Evolutionary conservation across 352 stramenopile genomes (phyloP).

Genomic region (Globisporangium middletonii): DNA sequence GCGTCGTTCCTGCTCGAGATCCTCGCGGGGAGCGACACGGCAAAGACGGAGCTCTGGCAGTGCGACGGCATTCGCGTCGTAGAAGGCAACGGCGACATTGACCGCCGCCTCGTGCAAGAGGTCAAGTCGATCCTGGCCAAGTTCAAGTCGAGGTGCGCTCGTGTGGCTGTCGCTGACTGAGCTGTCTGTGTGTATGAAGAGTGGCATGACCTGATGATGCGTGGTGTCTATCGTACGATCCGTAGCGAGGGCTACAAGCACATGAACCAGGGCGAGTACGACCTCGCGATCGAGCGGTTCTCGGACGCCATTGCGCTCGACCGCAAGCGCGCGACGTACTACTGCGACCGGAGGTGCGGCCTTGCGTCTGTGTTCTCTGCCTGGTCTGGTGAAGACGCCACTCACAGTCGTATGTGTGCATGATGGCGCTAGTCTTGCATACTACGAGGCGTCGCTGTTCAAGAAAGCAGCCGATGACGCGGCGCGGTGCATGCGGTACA

Average conservation of each 20-base stretch:
- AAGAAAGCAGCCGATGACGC: conserved; percentile 88
- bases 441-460: conserved; percentile 52
- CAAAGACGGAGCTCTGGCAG: conserved; percentile 37
- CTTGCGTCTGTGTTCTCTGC: too few species aligned
- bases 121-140: conserved; percentile 60
- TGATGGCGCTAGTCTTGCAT: conserved; percentile 42
- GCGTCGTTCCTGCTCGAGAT: conserved; percentile 44
- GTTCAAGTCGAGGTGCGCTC: conserved; percentile 29
- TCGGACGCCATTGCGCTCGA: conserved; percentile 89
- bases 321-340: conserved; percentile 86
- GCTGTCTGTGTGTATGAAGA: too few species aligned
- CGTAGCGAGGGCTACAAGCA: conserved; percentile 86
- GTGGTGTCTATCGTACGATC: neutral
- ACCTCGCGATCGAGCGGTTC: conserved; percentile 89
- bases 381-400: neutral
- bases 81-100: conserved; percentile 32
- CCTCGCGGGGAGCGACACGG: conserved; percentile 31
- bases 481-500: conserved; percentile 88
- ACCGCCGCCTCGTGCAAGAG: conserved; percentile 48
- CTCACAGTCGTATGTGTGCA: neutral
- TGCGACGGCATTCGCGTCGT: conserved; percentile 31
- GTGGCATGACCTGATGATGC: too few species aligned
- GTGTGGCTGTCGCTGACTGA: too few species aligned
- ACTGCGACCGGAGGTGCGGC: conserved; percentile 81
- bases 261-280: conserved; percentile 87